Conservation (phyloP, 495 filamentous ascomycete genomes). For the Cryomyces minteri region DNA sequence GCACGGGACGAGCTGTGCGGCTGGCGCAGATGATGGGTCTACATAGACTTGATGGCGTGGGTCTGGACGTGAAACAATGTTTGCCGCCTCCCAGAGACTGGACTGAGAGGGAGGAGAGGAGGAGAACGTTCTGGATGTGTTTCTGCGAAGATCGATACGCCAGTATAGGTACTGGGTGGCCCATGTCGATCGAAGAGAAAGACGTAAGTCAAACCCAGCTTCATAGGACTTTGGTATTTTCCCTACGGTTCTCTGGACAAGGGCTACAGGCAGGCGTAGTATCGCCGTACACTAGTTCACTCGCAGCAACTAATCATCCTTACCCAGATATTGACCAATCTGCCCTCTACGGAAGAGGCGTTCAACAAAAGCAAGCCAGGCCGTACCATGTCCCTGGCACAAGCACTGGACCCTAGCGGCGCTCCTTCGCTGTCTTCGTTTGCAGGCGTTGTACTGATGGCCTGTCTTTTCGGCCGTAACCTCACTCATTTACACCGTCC, state of each 20-base stretch:
- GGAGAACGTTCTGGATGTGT: conserved; percentile 86
- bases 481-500: conserved; percentile 86
- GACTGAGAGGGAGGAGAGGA: conserved; percentile 81
- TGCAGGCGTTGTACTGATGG: conserved; percentile 66
- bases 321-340: conserved; percentile 56
- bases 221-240: neutral
- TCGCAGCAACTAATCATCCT: neutral
- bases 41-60: conserved; percentile 72
- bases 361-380: conserved; percentile 64
- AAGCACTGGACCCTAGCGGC: conserved; percentile 55
- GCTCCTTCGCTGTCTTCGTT: conserved; percentile 56
- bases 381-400: conserved; percentile 44
- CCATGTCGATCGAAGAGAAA: conserved; percentile 78
- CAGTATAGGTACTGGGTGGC: conserved; percentile 96
- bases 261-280: too few species aligned
- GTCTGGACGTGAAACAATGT: conserved; percentile 83
- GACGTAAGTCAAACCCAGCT: conserved; percentile 35
- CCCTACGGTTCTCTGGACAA: neutral
- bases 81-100: conserved; percentile 73
- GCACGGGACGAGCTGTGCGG: conserved; percentile 57
- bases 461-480: conserved; percentile 85
- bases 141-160: conserved; percentile 85
- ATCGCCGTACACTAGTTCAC: too few species aligned
- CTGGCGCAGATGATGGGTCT: conserved; percentile 84
- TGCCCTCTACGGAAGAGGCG: conserved; percentile 74